Base-by-base conservation (phyloP, 176 grass and related monocot genomes). In the Musa acuminata region DNA sequence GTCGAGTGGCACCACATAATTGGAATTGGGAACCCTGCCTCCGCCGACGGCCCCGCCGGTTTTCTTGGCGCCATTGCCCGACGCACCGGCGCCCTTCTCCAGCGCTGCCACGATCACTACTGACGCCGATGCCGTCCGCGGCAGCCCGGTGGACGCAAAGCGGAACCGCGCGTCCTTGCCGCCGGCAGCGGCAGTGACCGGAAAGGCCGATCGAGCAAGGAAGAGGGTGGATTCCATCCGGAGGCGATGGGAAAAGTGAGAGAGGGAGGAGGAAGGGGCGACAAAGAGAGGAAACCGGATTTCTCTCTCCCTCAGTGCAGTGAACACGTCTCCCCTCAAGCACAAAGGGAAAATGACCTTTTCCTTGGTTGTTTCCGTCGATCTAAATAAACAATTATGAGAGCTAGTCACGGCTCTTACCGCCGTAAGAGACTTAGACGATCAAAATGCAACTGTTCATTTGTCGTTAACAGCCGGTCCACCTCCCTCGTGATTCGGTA, bases 1-100 rank as follows among this genome's bases (percentile, higher is more conserved):
- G 82, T 91, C 90, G 24, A 98, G 86, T 24, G 95, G 95, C 78
- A 98, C 95, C 49, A 98, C 90, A 77, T 98, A 98, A 86, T 98
- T 98, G 68, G 95, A 86, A n/a, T 88, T 98, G 27, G 88, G 88
- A 78, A 98, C 83, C 43, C 83, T 80, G 35, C 82, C 82, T 23
- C 64, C 65, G 72, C 79, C 75, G 11, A 71, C 70, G 12, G 54
- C 62, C 6, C 13, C 9, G 67, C 67, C 67, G 48, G 17, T 70
- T 48, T 51, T 70, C 35, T 70, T 70, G 43, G 67, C 19, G 59
- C 65, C 14, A 57, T 71, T 20, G 53, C 79, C 58, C 55, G 87
- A 84, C 14, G 67, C 43, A 43, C 87, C 72, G 0, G 43, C 49
- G 78, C 90, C 83, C 71, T 85, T 83, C 53, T 90, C 85, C 75